Base-by-base conservation (phyloP, 2,329 filamentous ascomycete species). In the Calonectria naviculata region DNA sequence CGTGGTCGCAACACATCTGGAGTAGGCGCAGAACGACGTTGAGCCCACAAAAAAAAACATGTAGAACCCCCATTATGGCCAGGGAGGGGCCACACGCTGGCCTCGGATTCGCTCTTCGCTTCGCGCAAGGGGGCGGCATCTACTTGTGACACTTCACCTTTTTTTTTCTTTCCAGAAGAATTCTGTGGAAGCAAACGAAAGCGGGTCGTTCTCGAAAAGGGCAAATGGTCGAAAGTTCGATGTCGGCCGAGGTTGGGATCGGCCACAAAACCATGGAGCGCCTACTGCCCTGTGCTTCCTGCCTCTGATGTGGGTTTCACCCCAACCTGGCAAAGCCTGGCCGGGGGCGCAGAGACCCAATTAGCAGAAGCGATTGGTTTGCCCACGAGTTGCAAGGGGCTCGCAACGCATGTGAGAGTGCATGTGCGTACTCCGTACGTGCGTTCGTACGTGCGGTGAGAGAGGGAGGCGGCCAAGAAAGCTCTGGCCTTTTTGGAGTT, bases 21-120 rank as follows among this genome's bases (percentile, higher is more conserved):
- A 64, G 62, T 67, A 47, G 68, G 63, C 68, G 63, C 68, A 67
- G 63, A 70, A 70, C 44, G 2, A 41, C 63, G 68, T 70, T 70
- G 54, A 49, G 29, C 29, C 63, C 54, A 70, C 44, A 65, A 67
- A 36, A 56, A 36, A 38, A 28, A 24, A 28, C 21, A 38, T 24
- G 31, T 62, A 28, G 15, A 31, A 21, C 47, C 46, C 38, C 56
- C 15, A 46, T 38, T 42, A 8, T n/a, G n/a, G n/a, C n/a, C 42
- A 60, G 42, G 52, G 47, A 62, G 52, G 42, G 52, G 52, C 52
- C 21, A 21, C 21, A 36, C 31, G 34, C 52, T 26, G n/a, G 34
- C 15, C 52, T 21, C 34, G 31, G 46, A 46, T 54, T 19, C 9
- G 58, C n/a, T 17, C 21, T 44, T 31, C 34, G 58, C 28, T 31